These are phyloP conservation scores for Leccinum sublutescens DNA, from an alignment of 768 basidiomycete genomes.

Conservation along the genomic window DNA sequence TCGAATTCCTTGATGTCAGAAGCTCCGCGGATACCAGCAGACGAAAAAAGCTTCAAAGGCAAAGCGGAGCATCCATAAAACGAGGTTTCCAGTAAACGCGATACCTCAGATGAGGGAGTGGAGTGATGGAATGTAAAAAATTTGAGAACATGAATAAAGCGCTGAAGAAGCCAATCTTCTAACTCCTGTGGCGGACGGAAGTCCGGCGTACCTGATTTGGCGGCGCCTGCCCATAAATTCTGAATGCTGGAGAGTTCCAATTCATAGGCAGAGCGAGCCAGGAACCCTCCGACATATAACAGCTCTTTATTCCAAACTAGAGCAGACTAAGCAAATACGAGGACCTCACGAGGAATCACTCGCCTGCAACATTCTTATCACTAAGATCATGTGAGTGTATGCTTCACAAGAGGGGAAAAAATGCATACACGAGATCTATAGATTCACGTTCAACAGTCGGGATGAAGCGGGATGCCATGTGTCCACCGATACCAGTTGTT, in stretches of 20 bases:
- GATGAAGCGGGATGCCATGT: slow-evolving; percentile 18
- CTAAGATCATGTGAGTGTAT: background rate
- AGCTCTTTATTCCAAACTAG: slow-evolving; percentile 86
- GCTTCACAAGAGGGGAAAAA: background rate
- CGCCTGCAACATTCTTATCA: slow-evolving; percentile 11
- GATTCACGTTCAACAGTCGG: slow-evolving; percentile 19
- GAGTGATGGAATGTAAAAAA: slow-evolving; percentile 91
- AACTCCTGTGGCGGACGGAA: slow-evolving; percentile 39
- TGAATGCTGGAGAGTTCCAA: slow-evolving; percentile 12
- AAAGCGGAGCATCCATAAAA: slow-evolving; percentile 40
- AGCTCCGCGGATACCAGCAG: slow-evolving; percentile 10
- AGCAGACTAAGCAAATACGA: background rate
- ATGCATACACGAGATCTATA: slow-evolving; percentile 13
- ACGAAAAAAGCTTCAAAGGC: slow-evolving; percentile 10
- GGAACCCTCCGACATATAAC: slow-evolving; percentile 9
- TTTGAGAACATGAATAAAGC: slow-evolving; percentile 74
- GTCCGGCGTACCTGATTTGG: slow-evolving; percentile 32
- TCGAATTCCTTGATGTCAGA: slow-evolving; percentile 55
- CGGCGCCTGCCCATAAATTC: slow-evolving; percentile 56
- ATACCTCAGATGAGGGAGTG: slow-evolving; percentile 82
- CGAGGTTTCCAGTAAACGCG: slow-evolving; percentile 63
- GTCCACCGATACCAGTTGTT: slow-evolving; percentile 17
- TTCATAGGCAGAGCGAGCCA: slow-evolving; percentile 12
- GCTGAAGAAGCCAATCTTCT: slow-evolving; percentile 49
- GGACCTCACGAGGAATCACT: background rate